phyloP scores from a whole-genome alignment of 2,329 filamentous ascomycete species.

The Boeremia lycopersici region DNA sequence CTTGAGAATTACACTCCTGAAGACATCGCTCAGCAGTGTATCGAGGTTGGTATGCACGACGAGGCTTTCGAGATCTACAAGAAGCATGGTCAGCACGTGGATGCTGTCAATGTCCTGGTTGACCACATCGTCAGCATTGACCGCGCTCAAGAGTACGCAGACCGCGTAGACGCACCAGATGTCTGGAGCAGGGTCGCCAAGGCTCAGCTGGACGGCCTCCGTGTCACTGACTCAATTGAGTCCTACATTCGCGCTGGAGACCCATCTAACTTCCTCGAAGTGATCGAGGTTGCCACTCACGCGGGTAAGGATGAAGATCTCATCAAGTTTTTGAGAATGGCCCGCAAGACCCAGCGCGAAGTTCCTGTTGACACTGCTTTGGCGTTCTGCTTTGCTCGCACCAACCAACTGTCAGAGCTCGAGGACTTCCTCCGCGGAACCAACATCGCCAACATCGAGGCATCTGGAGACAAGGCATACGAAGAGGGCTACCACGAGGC shows the following conservation, averaged over 20 bases:
- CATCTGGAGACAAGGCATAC: conserved; percentile 97
- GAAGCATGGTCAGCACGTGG: conserved; percentile 88
- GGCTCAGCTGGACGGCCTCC: conserved; percentile 93
- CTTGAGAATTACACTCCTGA: conserved; percentile 88
- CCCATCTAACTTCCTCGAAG: conserved; percentile 89
- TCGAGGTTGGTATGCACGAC: conserved; percentile 92
- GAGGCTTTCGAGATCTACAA: conserved; percentile 99
- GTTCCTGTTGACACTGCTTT: conserved; percentile 91
- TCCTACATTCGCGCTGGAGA: conserved; percentile 97
- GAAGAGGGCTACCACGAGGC: conserved; percentile 93
- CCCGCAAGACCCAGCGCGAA: conserved; percentile 94
- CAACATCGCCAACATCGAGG: conserved; percentile 94
- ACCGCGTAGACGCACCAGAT: conserved; percentile 89
- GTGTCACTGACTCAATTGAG: conserved; percentile 89
- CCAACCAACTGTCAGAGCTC: conserved; percentile 88
- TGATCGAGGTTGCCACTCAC: conserved; percentile 93
- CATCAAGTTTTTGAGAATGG: conserved; percentile 95
- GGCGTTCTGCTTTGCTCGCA: conserved; percentile 90
- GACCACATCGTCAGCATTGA: conserved; percentile 98
- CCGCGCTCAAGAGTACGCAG: conserved; percentile 91
- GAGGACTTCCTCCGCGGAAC: conserved; percentile 94
- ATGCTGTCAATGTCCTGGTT: conserved; percentile 88
- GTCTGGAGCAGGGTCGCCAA: conserved; percentile 94
- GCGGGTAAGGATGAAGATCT: conserved; percentile 98
- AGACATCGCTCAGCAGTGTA: conserved; percentile 91